phyloP scores from a whole-genome alignment of 176 grass and related monocot species.

The Musa acuminata region DNA sequence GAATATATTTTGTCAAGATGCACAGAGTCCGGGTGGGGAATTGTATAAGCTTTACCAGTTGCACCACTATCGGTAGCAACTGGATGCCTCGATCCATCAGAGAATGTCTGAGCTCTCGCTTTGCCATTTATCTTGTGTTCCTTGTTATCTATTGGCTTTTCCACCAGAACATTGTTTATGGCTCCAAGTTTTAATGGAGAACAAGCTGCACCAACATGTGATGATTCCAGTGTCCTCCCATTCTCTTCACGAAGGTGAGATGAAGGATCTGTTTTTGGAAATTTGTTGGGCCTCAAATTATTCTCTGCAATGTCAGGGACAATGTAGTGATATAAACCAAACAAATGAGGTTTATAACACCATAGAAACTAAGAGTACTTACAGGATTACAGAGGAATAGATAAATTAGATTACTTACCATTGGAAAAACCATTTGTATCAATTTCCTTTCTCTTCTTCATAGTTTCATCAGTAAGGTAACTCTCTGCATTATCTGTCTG shows the following conservation, averaged over 20 bases:
- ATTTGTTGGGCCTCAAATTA: constrained; percentile 18
- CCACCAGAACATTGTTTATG: constrained; percentile 14
- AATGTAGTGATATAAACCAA: constrained; percentile 23
- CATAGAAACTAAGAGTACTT: constrained; percentile 12
- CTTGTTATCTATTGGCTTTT: constrained; percentile 6
- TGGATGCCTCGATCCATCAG: constrained; percentile 1
- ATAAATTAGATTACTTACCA: constrained; percentile 24
- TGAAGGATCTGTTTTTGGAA: constrained; percentile 27
- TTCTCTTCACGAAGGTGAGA: constrained; percentile 26
- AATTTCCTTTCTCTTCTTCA: constrained; percentile 62
- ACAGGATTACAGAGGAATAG: constrained; percentile 33
- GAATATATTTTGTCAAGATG: constrained; percentile 40
- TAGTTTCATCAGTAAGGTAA: constrained; percentile 32
- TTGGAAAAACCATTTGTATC: constrained; percentile 23
- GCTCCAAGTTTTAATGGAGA: constrained; percentile 40
- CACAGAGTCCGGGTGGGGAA: constrained; percentile 33
- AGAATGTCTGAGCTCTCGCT: constrained; percentile 17
- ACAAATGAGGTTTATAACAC: constrained; percentile 19
- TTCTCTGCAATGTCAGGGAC: constrained; percentile 29
- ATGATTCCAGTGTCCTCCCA: constrained; percentile 38
- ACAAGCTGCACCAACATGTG: constrained; percentile 41
- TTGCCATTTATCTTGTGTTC: constrained; percentile 21
- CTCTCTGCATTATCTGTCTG: constrained; percentile 27
- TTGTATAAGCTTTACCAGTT: neutral
- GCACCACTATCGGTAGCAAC: constrained; percentile 13